Percentiles rank a stretch among this genome's conserved stretches.
Conservation (phyloP, 176 grass and related monocot genomes). For the Tillandsia leiboldiana region DNA sequence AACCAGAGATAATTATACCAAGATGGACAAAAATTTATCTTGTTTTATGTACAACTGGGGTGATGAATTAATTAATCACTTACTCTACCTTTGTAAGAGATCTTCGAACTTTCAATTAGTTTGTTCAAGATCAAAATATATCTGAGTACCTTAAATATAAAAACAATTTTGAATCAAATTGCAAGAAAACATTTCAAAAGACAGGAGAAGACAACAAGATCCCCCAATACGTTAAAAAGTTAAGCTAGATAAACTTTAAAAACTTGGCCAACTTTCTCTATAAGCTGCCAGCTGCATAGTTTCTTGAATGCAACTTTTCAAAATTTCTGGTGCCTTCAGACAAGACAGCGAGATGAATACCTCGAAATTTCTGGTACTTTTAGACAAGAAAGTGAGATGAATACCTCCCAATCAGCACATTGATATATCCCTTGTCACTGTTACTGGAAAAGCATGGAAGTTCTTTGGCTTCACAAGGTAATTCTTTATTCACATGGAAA, state of each 20-base stretch:
- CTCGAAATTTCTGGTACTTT: background rate
- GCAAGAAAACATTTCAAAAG: too few species aligned
- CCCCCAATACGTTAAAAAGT: background rate
- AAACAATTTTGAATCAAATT: too few species aligned
- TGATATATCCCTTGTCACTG: conserved; percentile 45
- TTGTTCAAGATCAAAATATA: too few species aligned
- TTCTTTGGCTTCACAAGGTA: conserved; percentile 34
- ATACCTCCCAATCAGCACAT: conserved; percentile 74
- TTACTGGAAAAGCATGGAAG: conserved; percentile 38
- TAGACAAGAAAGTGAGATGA: background rate
- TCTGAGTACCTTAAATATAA: too few species aligned
- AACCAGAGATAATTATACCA: too few species aligned
- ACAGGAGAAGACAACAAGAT: background rate
- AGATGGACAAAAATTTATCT: too few species aligned
- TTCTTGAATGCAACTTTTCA: background rate
- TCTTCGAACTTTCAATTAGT: too few species aligned
- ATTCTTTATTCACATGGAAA: conserved; percentile 34
- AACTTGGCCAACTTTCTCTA: background rate
- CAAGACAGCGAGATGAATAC: background rate
- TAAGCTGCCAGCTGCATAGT: background rate
- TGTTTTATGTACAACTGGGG: too few species aligned
- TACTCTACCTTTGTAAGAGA: too few species aligned
- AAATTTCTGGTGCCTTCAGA: background rate
- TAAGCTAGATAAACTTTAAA: background rate
- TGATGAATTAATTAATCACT: too few species aligned